Conservation (phyloP, 345 rosid species). For the Hibiscus trionum region DNA sequence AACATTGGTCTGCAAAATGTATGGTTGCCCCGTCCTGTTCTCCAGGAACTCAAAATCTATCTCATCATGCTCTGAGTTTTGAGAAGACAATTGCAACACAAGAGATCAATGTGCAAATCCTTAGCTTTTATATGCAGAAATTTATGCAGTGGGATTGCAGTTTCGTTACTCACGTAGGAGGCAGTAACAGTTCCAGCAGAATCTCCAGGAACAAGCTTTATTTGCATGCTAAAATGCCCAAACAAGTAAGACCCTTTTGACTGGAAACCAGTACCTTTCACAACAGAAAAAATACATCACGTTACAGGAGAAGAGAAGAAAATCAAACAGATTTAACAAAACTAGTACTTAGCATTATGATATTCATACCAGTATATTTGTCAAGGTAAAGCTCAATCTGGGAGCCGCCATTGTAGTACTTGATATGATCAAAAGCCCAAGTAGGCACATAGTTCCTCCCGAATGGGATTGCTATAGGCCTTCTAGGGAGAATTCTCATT, state of each 20-base stretch:
- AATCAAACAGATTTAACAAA: background rate
- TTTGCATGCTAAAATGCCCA: conserved; percentile 80
- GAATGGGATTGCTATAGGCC: conserved; percentile 54
- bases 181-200: conserved; percentile 86
- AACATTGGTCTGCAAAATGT: conserved; percentile 72
- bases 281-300: background rate
- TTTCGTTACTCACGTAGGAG: conserved; percentile 44
- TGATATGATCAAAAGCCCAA: too few relatives aligned
- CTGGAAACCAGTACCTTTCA: conserved; percentile 76
- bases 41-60: conserved; percentile 90
- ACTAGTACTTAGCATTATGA: background rate
- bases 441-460: conserved; percentile 66
- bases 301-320: background rate
- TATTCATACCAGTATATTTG: conserved; percentile 58
- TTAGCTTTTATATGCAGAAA: too few relatives aligned
- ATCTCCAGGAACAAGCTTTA: conserved; percentile 67
- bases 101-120: background rate
- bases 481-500: conserved; percentile 48
- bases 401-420: too few relatives aligned
- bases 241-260: conserved; percentile 77
- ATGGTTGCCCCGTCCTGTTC: conserved; percentile 71
- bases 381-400: conserved; percentile 45
- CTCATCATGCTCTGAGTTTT: conserved; percentile 76
- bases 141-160: background rate
- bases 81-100: conserved; percentile 59